Conservation (phyloP, 176 grass and related monocot genomes). For the Raddia guianensis region DNA sequence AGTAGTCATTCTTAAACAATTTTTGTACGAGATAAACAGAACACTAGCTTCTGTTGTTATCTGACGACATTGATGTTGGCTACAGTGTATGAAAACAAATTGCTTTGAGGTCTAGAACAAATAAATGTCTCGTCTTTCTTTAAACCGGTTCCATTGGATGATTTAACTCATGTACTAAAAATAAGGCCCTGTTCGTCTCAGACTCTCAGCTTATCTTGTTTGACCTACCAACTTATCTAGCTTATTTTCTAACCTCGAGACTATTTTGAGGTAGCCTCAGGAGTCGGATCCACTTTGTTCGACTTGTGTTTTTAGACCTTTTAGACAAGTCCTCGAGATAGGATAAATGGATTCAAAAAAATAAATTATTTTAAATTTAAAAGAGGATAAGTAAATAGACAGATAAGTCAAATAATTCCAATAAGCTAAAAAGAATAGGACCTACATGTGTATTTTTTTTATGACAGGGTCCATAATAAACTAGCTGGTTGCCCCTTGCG, state of each 20-base stretch:
- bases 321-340: too few species aligned
- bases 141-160: background rate
- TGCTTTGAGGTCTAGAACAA: background rate
- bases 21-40: background rate
- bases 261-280: too few species aligned
- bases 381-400: too few species aligned
- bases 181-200: background rate
- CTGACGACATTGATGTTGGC: background rate
- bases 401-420: too few species aligned
- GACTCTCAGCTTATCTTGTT: too few species aligned
- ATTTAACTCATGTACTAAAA: background rate
- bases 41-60: background rate
- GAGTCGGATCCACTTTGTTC: too few species aligned
- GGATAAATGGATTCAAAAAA: too few species aligned
- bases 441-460: constrained; percentile 1
- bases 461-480: background rate
- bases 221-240: too few species aligned
- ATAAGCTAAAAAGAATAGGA: too few species aligned
- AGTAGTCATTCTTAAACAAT: background rate
- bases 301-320: too few species aligned
- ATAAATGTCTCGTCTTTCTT: background rate
- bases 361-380: too few species aligned
- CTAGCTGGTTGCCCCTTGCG: background rate
- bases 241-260: too few species aligned
- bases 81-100: background rate